Base-by-base conservation (phyloP, 176 grass and related monocot species). In the Neostapfia colusana region DNA sequence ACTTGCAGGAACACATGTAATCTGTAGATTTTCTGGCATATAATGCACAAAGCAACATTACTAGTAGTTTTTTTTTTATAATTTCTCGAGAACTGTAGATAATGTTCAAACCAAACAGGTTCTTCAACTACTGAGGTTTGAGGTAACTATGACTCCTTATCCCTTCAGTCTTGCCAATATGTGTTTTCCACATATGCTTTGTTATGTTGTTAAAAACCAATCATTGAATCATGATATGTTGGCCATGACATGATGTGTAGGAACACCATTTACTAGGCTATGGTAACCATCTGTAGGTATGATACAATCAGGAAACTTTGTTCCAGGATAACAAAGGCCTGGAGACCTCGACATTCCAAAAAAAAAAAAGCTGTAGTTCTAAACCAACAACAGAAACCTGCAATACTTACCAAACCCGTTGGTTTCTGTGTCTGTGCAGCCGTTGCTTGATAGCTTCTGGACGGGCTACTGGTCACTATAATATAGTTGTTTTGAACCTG, bases 321-420 rank as follows among this genome's bases (percentile, higher is more conserved):
- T 2, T 48, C 16, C 14, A 48, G 45, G 45, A 12, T 16, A 48
- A 16, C 3, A 48, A 48, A 48, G 45, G 14, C 13, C 16, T 48
- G 3, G 13, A 16, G 45, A 48, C 45, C 45, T 48, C 14, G 15
- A 48, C 45, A 16, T 16, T 48, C 45, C 45, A 48, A 48, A 4
- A 16, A 48, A 11, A 12, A 11, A 9, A n/a, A n/a, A n/a, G n/a
- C n/a, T n/a, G 10, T 7, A 2, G 42, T 0, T 2, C 2, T 44
- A 11, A 44, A 44, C 7, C 42, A 44, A 48, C 13, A 48, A 55
- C 3, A 23, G 7, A n/a, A 63, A n/a, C 18, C 16, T 21, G 50
- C 1, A 26, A 76, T 17, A 85, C 87, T 85, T 76, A 93, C 91
- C 91, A 93, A 67, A 90, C 78, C 91, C 91, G 90, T 62, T 93